phyloP scores from a whole-genome alignment of 768 basidiomycete genomes.

The Xerocomellus chrysenteron region DNA sequence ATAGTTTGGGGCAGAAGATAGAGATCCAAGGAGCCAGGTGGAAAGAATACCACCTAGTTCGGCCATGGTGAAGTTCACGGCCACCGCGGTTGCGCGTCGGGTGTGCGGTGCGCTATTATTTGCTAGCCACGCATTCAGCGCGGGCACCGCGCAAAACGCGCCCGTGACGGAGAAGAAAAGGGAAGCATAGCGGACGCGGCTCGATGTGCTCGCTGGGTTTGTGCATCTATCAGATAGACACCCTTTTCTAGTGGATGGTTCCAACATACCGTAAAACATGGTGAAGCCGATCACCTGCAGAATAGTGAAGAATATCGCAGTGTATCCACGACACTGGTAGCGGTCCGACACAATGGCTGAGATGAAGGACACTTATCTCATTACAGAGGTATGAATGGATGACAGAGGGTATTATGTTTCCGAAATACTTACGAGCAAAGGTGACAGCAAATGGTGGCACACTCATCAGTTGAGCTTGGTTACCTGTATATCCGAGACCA shows the following conservation, averaged over 20 bases:
- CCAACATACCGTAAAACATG: slow-evolving; percentile 1
- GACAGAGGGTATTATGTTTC: background rate
- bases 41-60: slow-evolving; percentile 60
- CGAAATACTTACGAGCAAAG: slow-evolving; percentile 39
- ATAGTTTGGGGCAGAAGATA: slow-evolving; percentile 53
- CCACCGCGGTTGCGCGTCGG: slow-evolving; percentile 58
- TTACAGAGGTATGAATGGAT: background rate
- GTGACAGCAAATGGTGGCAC: slow-evolving; percentile 35
- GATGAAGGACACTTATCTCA: slow-evolving; percentile 35
- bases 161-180: slow-evolving; percentile 57
- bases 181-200: slow-evolving; percentile 49
- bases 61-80: slow-evolving; percentile 54
- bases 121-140: slow-evolving; percentile 57
- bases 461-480: slow-evolving; percentile 59
- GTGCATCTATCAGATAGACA: background rate
- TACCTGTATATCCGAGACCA: slow-evolving; percentile 53
- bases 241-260: background rate
- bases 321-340: slow-evolving; percentile 49
- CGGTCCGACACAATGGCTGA: slow-evolving; percentile 53
- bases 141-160: slow-evolving; percentile 49
- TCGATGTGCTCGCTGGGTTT: slow-evolving; percentile 27
- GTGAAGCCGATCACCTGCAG: slow-evolving; percentile 36
- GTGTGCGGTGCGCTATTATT: slow-evolving; percentile 61
- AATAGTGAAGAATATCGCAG: slow-evolving; percentile 43
- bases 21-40: slow-evolving; percentile 56